Evolutionary conservation across 768 basidiomycete species (phyloP).

Genomic region (Austroboletus eburneus): DNA sequence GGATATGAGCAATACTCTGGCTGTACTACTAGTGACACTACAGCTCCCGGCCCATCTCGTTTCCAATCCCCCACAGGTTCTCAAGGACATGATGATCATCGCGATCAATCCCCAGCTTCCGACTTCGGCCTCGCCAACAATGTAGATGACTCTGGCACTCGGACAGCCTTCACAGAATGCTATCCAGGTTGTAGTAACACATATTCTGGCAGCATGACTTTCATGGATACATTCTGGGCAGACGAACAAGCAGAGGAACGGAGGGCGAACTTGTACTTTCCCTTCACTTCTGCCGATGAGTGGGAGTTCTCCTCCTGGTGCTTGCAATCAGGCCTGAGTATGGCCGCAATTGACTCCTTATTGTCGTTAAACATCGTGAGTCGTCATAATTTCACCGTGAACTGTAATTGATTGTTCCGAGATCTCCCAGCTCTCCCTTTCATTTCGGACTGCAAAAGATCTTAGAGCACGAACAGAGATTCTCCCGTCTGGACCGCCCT

Average conservation of each 20-base stretch:
- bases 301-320: background rate
- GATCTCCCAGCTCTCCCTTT: background rate
- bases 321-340: background rate
- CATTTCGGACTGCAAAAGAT: background rate
- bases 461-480: background rate
- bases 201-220: constrained; percentile 9
- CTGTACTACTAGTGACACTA: too few species aligned
- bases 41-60: too few species aligned
- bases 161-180: too few species aligned
- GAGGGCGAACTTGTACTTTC: constrained; percentile 10
- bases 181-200: background rate
- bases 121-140: too few species aligned
- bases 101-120: too few species aligned
- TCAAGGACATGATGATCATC: too few species aligned
- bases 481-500: background rate
- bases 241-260: constrained; percentile 21
- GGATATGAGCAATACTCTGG: too few species aligned
- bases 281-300: background rate
- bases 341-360: background rate
- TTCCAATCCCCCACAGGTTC: too few species aligned
- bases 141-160: too few species aligned
- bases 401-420: background rate
- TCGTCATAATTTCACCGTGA: background rate
- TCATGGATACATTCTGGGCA: constrained; percentile 25
- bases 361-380: background rate